A percentile compares a stretch with the other conserved stretches of the same genome.
Conservation (phyloP, 73 alveolate genomes). For the Tetrahymena borealis region DNA sequence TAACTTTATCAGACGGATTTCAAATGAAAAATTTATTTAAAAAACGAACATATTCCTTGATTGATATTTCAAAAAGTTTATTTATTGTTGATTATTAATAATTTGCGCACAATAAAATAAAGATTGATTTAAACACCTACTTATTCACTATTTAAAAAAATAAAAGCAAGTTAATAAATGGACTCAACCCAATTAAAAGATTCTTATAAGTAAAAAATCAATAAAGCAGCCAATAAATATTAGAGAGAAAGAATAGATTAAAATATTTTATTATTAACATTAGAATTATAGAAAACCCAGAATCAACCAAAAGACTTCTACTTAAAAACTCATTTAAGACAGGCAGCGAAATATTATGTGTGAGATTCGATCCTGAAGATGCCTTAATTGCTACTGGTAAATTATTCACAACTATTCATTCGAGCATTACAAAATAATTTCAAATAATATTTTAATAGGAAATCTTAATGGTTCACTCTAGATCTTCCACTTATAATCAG, state of each 20-base stretch:
- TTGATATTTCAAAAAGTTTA: no score
- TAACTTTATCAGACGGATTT: no score
- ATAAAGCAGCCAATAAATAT: no score
- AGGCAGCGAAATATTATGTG: conserved; percentile 22
- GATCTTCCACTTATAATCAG: conserved; percentile 1
- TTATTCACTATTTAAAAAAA: no score
- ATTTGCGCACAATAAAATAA: no score
- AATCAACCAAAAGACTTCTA: not conserved
- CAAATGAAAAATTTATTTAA: no score
- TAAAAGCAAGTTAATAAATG: no score
- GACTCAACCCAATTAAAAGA: not conserved
- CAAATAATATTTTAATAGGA: not conserved
- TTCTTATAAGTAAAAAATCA: not conserved
- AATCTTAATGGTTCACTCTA: conserved; percentile 15
- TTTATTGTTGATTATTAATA: no score
- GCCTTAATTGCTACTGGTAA: conserved; percentile 19
- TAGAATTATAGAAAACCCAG: not conserved
- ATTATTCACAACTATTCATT: not conserved
- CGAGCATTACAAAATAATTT: not conserved
- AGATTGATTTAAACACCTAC: no score
- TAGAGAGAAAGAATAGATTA: no score
- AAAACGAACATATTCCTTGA: no score
- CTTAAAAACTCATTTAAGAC: conserved; percentile 21
- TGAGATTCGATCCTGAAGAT: conserved; percentile 32
- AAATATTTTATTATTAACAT: not conserved